Base-by-base conservation (phyloP, 148 eudicot species). In the Arbutus unedo region DNA sequence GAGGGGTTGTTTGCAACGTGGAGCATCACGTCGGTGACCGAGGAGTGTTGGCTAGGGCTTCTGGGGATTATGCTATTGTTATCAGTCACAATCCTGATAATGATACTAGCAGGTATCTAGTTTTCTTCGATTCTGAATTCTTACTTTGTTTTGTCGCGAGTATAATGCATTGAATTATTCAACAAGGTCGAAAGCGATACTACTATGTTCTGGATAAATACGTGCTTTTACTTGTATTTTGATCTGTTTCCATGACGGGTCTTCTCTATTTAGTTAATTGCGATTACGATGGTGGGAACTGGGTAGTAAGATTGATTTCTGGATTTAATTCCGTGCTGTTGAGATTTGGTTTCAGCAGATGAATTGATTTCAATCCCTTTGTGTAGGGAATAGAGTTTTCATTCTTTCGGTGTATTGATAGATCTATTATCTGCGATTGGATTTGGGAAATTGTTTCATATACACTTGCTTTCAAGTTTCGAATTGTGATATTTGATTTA, bases 51-150 rank as follows among this genome's bases (percentile, higher is more conserved):
- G 82, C 85, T 41, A 83, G 85, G 66, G 81, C 85, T 15, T 83
- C 85, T 43, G 85, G 85, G 14, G 85, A 83, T 31, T 83, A 83
- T 44, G 82, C 82, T 10, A 83, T 83, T 55, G 85, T 83, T 3
- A 78, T 83, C 82, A 83, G 85, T 23, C 85, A 78, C 68, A 83
- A 83, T 38, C 85, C 85, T 2, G 85, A 83, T 51, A 83, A 83
- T 16, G 85, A 76, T 67, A 83, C 85, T 18, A 23, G 64, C 74
- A 83, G 85, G 85, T 83, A 53, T 45, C 11, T 1, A 10, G 14
- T 60, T 8, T 64, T 66, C 4, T 16, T 11, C 43, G 6, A 25
- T 9, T 21, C 9, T 51, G 9, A 6, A 6, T 9, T 23, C 3
- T 23, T 9, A 8, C 8, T 56, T 55, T 56, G 62, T 6, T 57